These are phyloP conservation scores for Scolecobasidium constrictum DNA, from an alignment of 2,329 filamentous ascomycete genomes.

Conservation along the genomic window DNA sequence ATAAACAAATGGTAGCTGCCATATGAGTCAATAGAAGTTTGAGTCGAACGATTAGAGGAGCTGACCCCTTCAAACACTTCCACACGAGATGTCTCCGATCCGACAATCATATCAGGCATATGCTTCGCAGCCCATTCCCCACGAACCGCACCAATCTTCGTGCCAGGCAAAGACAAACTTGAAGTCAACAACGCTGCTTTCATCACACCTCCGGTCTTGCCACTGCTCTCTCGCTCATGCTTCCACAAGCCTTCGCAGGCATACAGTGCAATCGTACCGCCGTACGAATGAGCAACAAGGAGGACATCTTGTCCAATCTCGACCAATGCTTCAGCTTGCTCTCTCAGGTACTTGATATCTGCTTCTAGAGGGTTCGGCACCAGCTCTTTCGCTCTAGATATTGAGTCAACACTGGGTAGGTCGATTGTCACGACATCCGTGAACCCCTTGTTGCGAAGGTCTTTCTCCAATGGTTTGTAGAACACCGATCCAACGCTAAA, in stretches of 20 bases:
- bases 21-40: neutral
- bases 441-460: neutral
- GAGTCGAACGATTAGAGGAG: too few relatives aligned
- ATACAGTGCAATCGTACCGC: neutral
- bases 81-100: neutral
- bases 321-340: neutral
- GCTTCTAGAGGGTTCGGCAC: neutral
- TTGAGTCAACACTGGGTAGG: neutral
- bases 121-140: neutral
- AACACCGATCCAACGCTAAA: neutral
- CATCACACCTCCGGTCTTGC: conserved; percentile 21
- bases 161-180: neutral
- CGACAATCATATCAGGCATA: neutral
- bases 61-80: neutral
- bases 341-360: neutral
- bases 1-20: neutral
- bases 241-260: conserved; percentile 9
- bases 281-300: conserved; percentile 2
- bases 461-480: neutral
- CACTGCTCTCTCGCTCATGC: conserved; percentile 16
- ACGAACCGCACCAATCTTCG: neutral
- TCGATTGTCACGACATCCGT: neutral
- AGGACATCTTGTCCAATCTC: neutral
- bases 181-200: neutral
- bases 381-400: neutral